These are phyloP conservation scores for Melastoma malabathricum DNA, from an alignment of 345 rosid genomes.

Conservation along the genomic window DNA sequence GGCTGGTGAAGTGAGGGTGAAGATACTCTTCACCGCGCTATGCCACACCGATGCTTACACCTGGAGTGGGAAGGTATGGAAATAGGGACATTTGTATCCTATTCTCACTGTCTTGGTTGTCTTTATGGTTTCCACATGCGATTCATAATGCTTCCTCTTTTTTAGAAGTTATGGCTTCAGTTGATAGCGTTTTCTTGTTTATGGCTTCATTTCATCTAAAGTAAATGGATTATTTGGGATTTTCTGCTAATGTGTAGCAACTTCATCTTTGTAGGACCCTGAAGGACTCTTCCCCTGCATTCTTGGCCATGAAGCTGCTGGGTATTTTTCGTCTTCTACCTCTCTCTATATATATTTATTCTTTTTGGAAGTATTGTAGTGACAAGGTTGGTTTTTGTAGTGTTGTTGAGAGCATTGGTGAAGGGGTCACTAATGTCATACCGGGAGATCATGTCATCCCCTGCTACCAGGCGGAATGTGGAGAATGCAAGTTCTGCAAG, in stretches of 20 bases:
- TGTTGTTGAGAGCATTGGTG: constrained; percentile 95
- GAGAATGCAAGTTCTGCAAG: constrained; percentile 94
- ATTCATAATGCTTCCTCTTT: not conserved
- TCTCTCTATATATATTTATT: not conserved
- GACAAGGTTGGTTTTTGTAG: constrained; percentile 19
- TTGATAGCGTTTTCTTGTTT: too few relatives aligned
- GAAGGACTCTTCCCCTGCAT: constrained; percentile 95
- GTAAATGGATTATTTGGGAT: too few relatives aligned
- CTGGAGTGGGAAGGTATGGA: constrained; percentile 90
- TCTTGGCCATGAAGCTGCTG: constrained; percentile 98
- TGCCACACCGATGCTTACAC: constrained; percentile 99
- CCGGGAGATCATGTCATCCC: constrained; percentile 96
- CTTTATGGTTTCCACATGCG: not conserved
- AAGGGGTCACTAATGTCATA: constrained; percentile 85
- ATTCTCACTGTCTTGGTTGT: not conserved
- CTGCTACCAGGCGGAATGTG: constrained; percentile 98
- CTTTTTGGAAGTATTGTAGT: constrained; percentile 3
- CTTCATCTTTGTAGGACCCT: constrained; percentile 53
- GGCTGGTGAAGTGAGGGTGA: constrained; percentile 88
- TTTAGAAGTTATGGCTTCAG: too few relatives aligned
- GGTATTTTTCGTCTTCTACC: constrained; percentile 24
- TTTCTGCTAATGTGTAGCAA: not conserved
- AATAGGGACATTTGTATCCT: not conserved
- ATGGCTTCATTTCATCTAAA: too few relatives aligned
- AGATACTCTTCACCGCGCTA: constrained; percentile 80